Conservation (phyloP, 164 flowering plant genomes). For the Piper betle region DNA sequence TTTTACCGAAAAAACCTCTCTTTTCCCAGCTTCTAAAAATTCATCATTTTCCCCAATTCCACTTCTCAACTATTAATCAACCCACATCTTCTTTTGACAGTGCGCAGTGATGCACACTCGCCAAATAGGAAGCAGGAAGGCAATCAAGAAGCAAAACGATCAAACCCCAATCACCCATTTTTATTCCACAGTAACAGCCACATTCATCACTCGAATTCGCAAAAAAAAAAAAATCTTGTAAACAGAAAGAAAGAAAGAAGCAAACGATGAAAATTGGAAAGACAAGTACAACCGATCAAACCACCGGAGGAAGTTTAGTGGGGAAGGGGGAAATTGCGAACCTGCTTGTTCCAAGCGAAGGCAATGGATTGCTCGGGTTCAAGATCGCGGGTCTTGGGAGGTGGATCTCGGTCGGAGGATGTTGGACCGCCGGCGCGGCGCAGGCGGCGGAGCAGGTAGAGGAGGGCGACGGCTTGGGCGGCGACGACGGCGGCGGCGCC, state of each 20-base stretch:
- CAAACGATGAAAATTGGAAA: background rate
- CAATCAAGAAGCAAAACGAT: background rate
- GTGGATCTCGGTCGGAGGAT: background rate
- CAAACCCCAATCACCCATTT: background rate
- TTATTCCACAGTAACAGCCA: background rate
- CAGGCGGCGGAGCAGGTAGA: slow-evolving; percentile 6
- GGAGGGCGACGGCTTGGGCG: slow-evolving; percentile 1
- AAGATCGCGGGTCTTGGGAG: slow-evolving; percentile 2
- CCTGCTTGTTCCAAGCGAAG: slow-evolving; percentile 6
- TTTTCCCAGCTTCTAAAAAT: no score
- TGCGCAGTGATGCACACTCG: no score
- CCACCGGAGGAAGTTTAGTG: background rate
- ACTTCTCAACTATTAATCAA: no score
- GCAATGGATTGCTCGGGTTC: slow-evolving; percentile 4
- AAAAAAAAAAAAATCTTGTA: background rate
- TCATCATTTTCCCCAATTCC: no score
- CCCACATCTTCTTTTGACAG: no score
- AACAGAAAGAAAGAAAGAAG: background rate
- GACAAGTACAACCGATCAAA: background rate
- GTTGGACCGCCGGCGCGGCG: background rate
- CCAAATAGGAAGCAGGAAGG: no score
- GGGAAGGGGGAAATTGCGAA: background rate
- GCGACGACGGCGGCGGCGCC: slow-evolving; percentile 4
- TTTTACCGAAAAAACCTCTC: no score
- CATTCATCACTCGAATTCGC: background rate